A percentile compares a stretch with the other conserved stretches of the same genome.
Conservation (phyloP, 129 eudicot species). For the Centrapalus pauciflorus region DNA sequence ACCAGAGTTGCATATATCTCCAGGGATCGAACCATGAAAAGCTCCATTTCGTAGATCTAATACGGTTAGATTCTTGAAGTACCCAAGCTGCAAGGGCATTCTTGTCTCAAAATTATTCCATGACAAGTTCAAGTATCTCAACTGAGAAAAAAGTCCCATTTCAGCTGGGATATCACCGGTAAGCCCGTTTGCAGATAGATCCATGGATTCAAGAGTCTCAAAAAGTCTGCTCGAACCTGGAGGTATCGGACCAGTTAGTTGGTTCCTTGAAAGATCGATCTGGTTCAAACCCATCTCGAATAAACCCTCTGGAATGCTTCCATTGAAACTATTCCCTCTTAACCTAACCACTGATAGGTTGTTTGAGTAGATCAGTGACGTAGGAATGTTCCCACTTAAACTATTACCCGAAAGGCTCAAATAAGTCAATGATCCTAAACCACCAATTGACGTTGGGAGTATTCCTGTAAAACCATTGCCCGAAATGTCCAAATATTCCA, state of each 20-base stretch:
- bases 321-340: constrained; percentile 51
- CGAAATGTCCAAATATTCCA: constrained; percentile 64
- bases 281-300: constrained; percentile 61
- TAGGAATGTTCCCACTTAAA: constrained; percentile 54
- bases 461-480: constrained; percentile 54
- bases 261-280: constrained; percentile 67
- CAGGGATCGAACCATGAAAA: constrained; percentile 65
- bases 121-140: constrained; percentile 84
- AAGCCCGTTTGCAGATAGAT: constrained; percentile 70
- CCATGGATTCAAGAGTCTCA: constrained; percentile 56
- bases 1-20: constrained; percentile 72
- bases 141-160: constrained; percentile 64
- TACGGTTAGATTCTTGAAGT: constrained; percentile 63
- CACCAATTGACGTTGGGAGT: constrained; percentile 52
- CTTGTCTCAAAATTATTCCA: constrained; percentile 72
- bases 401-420: constrained; percentile 52
- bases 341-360: constrained; percentile 41
- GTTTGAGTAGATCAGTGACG: constrained; percentile 30
- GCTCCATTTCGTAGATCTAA: constrained; percentile 66
- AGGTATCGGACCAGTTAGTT: constrained; percentile 61
- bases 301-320: constrained; percentile 68
- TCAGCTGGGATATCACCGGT: constrained; percentile 76
- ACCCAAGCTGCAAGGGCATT: constrained; percentile 77
- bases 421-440: constrained; percentile 40
- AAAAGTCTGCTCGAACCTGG: constrained; percentile 50